Base-by-base conservation (phyloP, 2,329 filamentous ascomycete species). In the Aschersonia sp. region DNA sequence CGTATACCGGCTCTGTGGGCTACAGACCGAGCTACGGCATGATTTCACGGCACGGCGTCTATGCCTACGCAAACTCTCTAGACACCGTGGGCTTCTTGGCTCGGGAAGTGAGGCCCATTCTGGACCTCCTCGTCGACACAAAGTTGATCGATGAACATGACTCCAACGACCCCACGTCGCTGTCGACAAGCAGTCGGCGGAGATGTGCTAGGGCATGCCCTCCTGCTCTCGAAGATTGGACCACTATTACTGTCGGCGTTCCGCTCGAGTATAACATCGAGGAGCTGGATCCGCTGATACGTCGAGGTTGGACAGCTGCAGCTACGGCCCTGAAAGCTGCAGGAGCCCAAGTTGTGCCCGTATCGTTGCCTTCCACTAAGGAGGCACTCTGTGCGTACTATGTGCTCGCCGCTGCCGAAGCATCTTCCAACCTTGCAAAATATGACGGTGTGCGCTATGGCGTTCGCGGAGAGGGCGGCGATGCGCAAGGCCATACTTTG, bases 361-460 rank as follows among this genome's bases (percentile, higher is more conserved):
- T 97, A 12, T 87, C 83, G 2, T 72, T 98, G 5, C 89, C 90
- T 0, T 79, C 82, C 1, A 98, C 90, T 1, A 83, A 79, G 52
- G 81, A 86, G 55, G 90, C 92, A 0, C 76, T 98, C 1, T 86
- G 88, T 22, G 85, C 92, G 35, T 98, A 98, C 69, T 98, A 98
- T 63, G 78, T 98, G 49, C 80, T 98, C 48, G 94, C 92, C 1
- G 87, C 92, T 0, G 90, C 92, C 12, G 92, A 98, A 66, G 92
- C 92, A 4, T 87, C 87, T 1, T 97, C 90, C 12, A 98, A 98
- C 58, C 77, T 98, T 2, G 87, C 92, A 49, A 96, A 94, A 62
- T 98, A 96, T 63, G 94, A 98, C 57, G 92, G 92, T 22, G 79
- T 97, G n/a, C 83, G 92, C 9, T 98, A 94, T 64, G 92, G 92